These are phyloP conservation scores for Microsporum canis DNA, from an alignment of 2,329 filamentous ascomycete species.

Conservation along the genomic window DNA sequence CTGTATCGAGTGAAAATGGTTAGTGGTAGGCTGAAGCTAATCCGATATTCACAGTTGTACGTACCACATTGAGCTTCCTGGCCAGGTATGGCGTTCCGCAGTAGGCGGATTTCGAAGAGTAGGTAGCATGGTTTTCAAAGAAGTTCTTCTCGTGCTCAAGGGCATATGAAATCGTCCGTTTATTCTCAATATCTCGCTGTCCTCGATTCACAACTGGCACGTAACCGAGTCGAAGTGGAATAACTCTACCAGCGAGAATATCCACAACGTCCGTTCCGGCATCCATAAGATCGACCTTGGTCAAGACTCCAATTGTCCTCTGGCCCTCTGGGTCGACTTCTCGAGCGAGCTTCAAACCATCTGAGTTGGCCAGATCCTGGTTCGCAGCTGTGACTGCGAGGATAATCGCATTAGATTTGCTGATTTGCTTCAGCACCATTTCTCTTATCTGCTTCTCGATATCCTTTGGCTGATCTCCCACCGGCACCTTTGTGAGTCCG, in stretches of 20 bases:
- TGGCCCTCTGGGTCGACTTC: constrained; percentile 97
- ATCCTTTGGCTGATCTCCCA: constrained; percentile 90
- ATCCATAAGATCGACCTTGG: constrained; percentile 98
- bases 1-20: constrained; percentile 24
- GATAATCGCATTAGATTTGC: constrained; percentile 96
- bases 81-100: constrained; percentile 96
- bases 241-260: constrained; percentile 93
- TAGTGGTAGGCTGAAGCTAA: not conserved
- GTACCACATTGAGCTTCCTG: constrained; percentile 79
- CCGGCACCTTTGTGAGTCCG: constrained; percentile 89
- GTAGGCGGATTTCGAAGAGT: constrained; percentile 96
- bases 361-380: constrained; percentile 95
- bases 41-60: constrained; percentile 12
- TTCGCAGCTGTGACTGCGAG: constrained; percentile 93
- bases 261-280: constrained; percentile 97
- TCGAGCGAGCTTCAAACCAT: constrained; percentile 87
- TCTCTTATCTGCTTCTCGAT: constrained; percentile 94
- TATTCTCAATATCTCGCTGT: constrained; percentile 96
- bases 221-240: constrained; percentile 86
- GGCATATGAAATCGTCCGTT: constrained; percentile 81
- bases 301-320: constrained; percentile 94
- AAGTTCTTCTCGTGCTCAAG: constrained; percentile 92
- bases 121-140: constrained; percentile 97
- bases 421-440: constrained; percentile 98
- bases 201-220: constrained; percentile 97